Conservation (phyloP, 352 stramenopile genomes). For the Thraustotheca clavata region DNA sequence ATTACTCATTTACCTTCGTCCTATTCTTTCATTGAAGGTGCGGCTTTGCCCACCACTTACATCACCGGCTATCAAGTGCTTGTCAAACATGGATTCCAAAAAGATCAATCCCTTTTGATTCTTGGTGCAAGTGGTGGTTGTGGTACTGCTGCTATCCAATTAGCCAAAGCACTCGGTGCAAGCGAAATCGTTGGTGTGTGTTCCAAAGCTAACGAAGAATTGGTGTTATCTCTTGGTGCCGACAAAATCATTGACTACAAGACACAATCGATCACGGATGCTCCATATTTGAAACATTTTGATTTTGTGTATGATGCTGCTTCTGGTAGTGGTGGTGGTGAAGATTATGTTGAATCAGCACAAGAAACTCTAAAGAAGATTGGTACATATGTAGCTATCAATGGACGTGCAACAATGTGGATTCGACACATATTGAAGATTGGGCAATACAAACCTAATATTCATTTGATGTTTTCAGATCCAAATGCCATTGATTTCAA, state of each 20-base stretch:
- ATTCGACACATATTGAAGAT: not conserved
- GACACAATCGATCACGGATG: slow-evolving; percentile 10
- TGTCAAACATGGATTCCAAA: slow-evolving; percentile 25
- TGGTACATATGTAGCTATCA: slow-evolving; percentile 13
- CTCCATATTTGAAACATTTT: not conserved
- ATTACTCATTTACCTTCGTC: slow-evolving; percentile 41
- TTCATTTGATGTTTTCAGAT: not conserved
- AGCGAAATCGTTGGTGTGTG: slow-evolving; percentile 74
- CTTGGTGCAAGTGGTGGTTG: slow-evolving; percentile 67
- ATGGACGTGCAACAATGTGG: not conserved
- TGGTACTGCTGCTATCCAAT: slow-evolving; percentile 74
- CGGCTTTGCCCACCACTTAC: slow-evolving; percentile 38
- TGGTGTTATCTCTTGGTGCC: slow-evolving; percentile 54
- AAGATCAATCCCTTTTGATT: slow-evolving; percentile 35
- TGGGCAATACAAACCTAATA: not conserved
- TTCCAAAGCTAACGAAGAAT: slow-evolving; percentile 77
- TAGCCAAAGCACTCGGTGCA: slow-evolving; percentile 76
- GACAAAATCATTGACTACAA: slow-evolving; percentile 85
- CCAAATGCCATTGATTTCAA: slow-evolving; percentile 1
- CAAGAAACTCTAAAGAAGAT: not conserved
- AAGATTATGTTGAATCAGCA: slow-evolving; percentile 2
- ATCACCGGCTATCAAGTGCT: slow-evolving; percentile 54
- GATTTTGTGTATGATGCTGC: slow-evolving; percentile 16
- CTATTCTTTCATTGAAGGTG: slow-evolving; percentile 44
- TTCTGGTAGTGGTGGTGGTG: slow-evolving; percentile 7